Base-by-base conservation (phyloP, 768 basidiomycete genomes). In the Trametopsis cervina region DNA sequence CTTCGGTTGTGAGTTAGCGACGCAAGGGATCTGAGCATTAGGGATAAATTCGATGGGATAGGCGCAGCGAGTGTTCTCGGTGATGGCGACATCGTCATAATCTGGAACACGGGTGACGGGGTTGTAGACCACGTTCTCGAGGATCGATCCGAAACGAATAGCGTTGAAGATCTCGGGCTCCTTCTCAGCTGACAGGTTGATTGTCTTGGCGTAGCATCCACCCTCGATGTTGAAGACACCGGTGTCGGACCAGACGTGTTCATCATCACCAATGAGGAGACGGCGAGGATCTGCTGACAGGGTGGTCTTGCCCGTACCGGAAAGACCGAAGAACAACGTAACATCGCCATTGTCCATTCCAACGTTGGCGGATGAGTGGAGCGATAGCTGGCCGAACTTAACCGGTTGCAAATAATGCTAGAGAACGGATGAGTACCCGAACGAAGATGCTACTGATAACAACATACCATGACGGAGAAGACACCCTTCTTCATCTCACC, bases 401-500 rank as follows among this genome's bases (percentile, higher is more conserved):
- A 98, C 85, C 4, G 96, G 96, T 74, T 95, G 92, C 52, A 99
- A 78, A 68, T 98, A 99, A 71, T 99, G 95, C 83, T 85, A 54
- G 26, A 58, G 47, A 55, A 40, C 25, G 44, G 51, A 44, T 60
- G 49, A 37, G 47, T 35, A 41, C 25, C 37, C 25, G 25, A 18
- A 36, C 42, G 36, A 42, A 42, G 18, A 23, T 42, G n/a, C n/a
- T n/a, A 20, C 17, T 22, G 26, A 41, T 41, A 47, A n/a, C 33
- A 40, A 53, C 72, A 18, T 54, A 83, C 83, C 95, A 99, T 99
- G 58, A 99, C 93, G 38, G 88, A 91, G 75, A 99, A 99, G 66
- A 99, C 90, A 63, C 96, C 96, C 81, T 99, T 99, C 75, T 99
- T 99, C 96, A 99, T 99, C 75, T 99, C 93, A 43, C 93, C 93